Conservation (phyloP, 2,329 filamentous ascomycete genomes). For the Phialemoniopsis sp. region DNA sequence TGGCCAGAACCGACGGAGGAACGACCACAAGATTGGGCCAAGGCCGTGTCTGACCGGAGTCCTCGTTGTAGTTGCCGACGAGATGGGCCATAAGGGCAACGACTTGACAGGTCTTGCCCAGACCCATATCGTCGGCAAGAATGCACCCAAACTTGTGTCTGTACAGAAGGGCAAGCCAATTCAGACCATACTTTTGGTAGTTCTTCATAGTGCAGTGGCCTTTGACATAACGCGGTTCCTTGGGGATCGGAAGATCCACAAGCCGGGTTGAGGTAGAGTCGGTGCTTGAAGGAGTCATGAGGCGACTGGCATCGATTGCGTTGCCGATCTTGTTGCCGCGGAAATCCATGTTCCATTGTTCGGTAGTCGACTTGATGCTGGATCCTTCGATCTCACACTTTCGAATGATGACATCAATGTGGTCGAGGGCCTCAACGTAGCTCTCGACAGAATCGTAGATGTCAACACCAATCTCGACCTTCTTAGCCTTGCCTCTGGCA, state of each 20-base stretch:
- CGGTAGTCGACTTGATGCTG: slow-evolving; percentile 39
- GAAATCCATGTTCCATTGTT: slow-evolving; percentile 43
- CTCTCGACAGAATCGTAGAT: slow-evolving; percentile 53
- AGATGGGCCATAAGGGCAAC: slow-evolving; percentile 88
- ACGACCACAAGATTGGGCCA: slow-evolving; percentile 84
- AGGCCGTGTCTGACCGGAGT: slow-evolving; percentile 30
- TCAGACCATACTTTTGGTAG: slow-evolving; percentile 90
- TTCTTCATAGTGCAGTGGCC: slow-evolving; percentile 77
- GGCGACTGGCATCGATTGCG: slow-evolving; percentile 4
- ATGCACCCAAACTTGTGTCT: slow-evolving; percentile 79
- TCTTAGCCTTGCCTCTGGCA: slow-evolving; percentile 37
- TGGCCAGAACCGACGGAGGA: slow-evolving; percentile 89
- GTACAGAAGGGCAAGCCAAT: slow-evolving; percentile 88
- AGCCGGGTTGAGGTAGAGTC: slow-evolving; percentile 28
- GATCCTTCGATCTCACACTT: slow-evolving; percentile 71
- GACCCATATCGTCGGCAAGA: slow-evolving; percentile 93
- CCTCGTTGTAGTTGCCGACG: slow-evolving; percentile 54
- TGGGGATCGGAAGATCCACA: slow-evolving; percentile 37
- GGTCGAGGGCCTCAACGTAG: slow-evolving; percentile 76
- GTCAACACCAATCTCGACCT: slow-evolving; percentile 46
- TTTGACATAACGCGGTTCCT: slow-evolving; percentile 76
- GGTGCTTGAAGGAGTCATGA: slow-evolving; percentile 11
- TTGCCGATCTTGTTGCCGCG: slow-evolving; percentile 34
- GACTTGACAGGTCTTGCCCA: slow-evolving; percentile 95
- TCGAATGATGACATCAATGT: slow-evolving; percentile 77